Evolutionary conservation across 805 yeast species (phyloP).

Genomic region (Teunomyces atbi): DNA sequence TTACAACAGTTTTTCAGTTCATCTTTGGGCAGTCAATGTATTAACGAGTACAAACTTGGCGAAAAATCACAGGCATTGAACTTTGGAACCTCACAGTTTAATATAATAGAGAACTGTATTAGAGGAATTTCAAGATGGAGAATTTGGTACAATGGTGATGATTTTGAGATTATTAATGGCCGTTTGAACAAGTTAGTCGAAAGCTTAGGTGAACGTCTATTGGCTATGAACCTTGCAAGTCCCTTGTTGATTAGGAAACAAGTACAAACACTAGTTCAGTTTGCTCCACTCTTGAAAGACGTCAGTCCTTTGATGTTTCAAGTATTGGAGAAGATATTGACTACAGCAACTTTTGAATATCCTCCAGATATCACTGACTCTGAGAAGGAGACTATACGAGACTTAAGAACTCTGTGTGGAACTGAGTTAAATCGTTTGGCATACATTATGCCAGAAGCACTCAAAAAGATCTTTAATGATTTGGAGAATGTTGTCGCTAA

Average conservation of each 20-base stretch:
- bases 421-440: slow-evolving; percentile 93
- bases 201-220: slow-evolving; percentile 66
- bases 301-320: slow-evolving; percentile 72
- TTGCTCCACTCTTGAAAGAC: slow-evolving; percentile 85
- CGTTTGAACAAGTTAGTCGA: slow-evolving; percentile 58
- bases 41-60: slow-evolving; percentile 52
- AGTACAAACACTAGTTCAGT: slow-evolving; percentile 90
- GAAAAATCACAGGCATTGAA: slow-evolving; percentile 66
- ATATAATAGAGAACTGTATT: slow-evolving; percentile 83
- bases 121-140: slow-evolving; percentile 95
- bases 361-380: slow-evolving; percentile 70
- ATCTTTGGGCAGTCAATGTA: slow-evolving; percentile 61
- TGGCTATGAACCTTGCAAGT: slow-evolving; percentile 73
- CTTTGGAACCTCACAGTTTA: slow-evolving; percentile 77
- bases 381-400: slow-evolving; percentile 75
- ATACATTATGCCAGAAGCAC: slow-evolving; percentile 87
- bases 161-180: slow-evolving; percentile 51
- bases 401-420: slow-evolving; percentile 87
- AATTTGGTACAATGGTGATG: slow-evolving; percentile 73
- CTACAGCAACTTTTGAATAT: slow-evolving; percentile 78
- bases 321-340: slow-evolving; percentile 80
- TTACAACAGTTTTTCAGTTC: slow-evolving; percentile 72
- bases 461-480: slow-evolving; percentile 77
- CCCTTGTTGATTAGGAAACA: slow-evolving; percentile 81
- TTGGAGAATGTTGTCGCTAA: slow-evolving; percentile 77